phyloP scores from a whole-genome alignment of 129 eudicot species.

The Helichrysum umbraculigerum region DNA sequence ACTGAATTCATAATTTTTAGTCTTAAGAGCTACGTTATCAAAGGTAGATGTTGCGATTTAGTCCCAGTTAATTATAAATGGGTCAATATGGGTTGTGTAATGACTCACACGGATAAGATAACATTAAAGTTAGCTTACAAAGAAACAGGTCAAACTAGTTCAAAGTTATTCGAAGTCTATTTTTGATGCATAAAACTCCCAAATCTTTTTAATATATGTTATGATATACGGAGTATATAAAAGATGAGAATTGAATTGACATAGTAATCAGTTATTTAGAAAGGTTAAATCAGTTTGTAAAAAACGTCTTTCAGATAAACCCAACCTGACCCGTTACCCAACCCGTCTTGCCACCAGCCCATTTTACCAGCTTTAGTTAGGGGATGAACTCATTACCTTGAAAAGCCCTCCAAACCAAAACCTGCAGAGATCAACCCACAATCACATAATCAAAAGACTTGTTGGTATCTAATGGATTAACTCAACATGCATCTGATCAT shows the following conservation, averaged over 20 bases:
- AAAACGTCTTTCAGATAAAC: background rate
- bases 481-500: slow-evolving; percentile 17
- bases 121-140: background rate
- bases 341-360: slow-evolving; percentile 2
- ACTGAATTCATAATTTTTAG: slow-evolving; percentile 15
- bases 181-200: slow-evolving; percentile 8
- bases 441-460: slow-evolving; percentile 17
- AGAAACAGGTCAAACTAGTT: background rate
- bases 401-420: slow-evolving; percentile 94
- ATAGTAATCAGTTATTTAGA: no score
- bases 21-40: background rate
- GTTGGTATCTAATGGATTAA: background rate
- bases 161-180: background rate
- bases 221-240: no score
- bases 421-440: slow-evolving; percentile 46
- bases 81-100: background rate
- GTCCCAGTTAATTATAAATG: background rate
- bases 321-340: slow-evolving; percentile 15
- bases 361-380: background rate
- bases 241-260: background rate
- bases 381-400: slow-evolving; percentile 50
- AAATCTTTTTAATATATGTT: background rate
- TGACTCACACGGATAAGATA: background rate
- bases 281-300: background rate
- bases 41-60: background rate